phyloP scores from a whole-genome alignment of 495 filamentous ascomycete genomes.

The Aspergillus affinis region DNA sequence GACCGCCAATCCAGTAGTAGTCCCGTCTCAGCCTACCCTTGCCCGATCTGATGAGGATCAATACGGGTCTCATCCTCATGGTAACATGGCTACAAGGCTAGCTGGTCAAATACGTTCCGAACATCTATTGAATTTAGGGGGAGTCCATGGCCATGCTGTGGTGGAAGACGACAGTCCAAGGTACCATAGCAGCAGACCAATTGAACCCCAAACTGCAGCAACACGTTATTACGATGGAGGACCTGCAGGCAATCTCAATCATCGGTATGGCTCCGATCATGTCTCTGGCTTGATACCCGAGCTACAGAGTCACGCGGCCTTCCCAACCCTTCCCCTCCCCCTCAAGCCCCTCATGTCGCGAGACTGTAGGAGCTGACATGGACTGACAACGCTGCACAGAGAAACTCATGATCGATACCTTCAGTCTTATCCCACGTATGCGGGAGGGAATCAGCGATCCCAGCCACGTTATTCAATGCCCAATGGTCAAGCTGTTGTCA shows the following conservation, averaged over 20 bases:
- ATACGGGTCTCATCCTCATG: constrained; percentile 17
- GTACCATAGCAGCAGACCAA: constrained; percentile 7
- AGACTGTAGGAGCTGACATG: neutral
- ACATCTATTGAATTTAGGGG: constrained; percentile 9
- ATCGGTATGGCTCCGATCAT: constrained; percentile 24
- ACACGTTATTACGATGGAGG: constrained; percentile 12
- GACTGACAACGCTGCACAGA: constrained; percentile 6
- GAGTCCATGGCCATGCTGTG: constrained; percentile 13
- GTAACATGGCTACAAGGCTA: constrained; percentile 13
- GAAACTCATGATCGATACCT: constrained; percentile 7
- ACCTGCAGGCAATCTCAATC: constrained; percentile 3
- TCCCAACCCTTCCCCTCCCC: neutral
- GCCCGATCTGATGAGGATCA: constrained; percentile 16
- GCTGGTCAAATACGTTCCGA: constrained; percentile 17
- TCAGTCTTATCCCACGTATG: constrained; percentile 30
- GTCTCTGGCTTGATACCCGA: neutral
- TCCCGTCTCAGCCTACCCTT: constrained; percentile 18
- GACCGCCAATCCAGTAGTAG: constrained; percentile 15
- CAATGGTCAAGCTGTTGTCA: constrained; percentile 29
- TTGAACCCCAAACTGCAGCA: constrained; percentile 5
- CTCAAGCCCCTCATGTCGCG: too few relatives aligned
- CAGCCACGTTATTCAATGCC: constrained; percentile 22
- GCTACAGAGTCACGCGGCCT: neutral
- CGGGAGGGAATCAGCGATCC: constrained; percentile 25
- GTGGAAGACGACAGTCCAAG: constrained; percentile 1